Base-by-base conservation (phyloP, 371 early-diverging fungal genomes). In the Mortierella sp. region DNA sequence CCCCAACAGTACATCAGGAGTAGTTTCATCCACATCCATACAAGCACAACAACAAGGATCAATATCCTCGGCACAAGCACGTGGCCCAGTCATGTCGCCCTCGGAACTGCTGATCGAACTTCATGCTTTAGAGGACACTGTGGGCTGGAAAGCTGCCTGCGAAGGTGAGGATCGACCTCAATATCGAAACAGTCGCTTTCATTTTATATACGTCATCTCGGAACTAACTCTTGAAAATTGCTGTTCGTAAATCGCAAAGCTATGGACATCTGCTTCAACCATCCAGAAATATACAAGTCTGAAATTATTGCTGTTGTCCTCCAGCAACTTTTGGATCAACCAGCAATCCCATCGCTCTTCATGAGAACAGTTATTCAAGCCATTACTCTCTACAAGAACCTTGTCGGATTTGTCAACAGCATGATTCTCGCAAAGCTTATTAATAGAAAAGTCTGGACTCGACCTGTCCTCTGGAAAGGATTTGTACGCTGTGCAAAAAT, bases 361-460 rank as follows among this genome's bases (percentile, higher is more conserved):
- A 94, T 95, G 94, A 80, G 92, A 24, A 95, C 93, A 3, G 92
- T 92, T 57, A 89, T 94, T n/a, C 92, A 91, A 64, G 89, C 87
- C 33, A 88, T 94, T n/a, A 86, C 88, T 33, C 79, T 87, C 58
- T 90, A 87, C 85, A 88, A 90, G 63, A 86, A 85, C 43, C 67
- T 94, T 28, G 82, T 85, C 2, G 86, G 87, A 9, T 92, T 91
- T 71, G 87, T 92, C 33, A 86, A 87, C 66, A 76, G 72, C 32
- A 86, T 83, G 69, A 83, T 95, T 32, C 77, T 94, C 38, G 83
- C 87, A 21, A 87, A 88, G 47, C 83, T 94, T 50, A 88, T 94
- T 21, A 72, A 73, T 15, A 92, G 91, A 70, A 86, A 91, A 53
- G 86, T 95, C 22, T 95, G 95, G 95, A 87, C 84, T 4, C 83